Base-by-base conservation (phyloP, 768 basidiomycete species). In the Phallus indusiatus region DNA sequence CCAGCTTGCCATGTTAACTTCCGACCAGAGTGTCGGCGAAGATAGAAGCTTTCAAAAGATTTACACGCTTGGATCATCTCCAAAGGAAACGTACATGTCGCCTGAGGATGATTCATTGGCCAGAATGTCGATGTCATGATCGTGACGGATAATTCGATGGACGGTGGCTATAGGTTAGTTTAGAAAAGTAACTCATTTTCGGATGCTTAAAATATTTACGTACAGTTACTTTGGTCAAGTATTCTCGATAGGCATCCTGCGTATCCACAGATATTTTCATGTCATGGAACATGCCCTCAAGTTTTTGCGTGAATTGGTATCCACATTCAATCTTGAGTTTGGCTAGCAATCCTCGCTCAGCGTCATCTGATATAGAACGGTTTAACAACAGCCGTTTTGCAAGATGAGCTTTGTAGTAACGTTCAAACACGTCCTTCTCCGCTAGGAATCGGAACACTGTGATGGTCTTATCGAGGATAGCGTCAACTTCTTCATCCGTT, bases 201-300 rank as follows among this genome's bases (percentile, higher is more conserved):
- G 21, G 49, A 56, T 11, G n/a, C 12, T 4, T 17, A 59, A 33
- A 49, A 12, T 49, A 12, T n/a, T 6, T 1, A 72, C 84, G 62
- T 67, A 94, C 92, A 52, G 77, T 75, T 1, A 74, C 81, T 63
- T 77, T 81, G 50, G 76, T 75, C 24, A 93, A 71, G 68, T 74
- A 69, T 14, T 70, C 68, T 47, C 81, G 80, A 69, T 93, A 99
- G 5, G 80, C 82, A 36, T 80, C 75, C 79, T 88, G 88, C 16
- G 84, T 84, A 58, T 99, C 96, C 18, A 75, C 72, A 5, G 92
- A 95, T 28, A 94, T 70, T 66, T 84, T 90, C 84, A 99, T 94
- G 68, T 98, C 95, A 64, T 91, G 81, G 81, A 99, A 96, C 95
- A 99, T 99, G 60, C 94, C 94, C 71, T 99, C 94, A 66, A 98